Percentiles rank a stretch among this genome's conserved stretches.
These are phyloP conservation scores for Coffea humblotiana DNA, from an alignment of 305 asterid genomes.

Conservation along the genomic window DNA sequence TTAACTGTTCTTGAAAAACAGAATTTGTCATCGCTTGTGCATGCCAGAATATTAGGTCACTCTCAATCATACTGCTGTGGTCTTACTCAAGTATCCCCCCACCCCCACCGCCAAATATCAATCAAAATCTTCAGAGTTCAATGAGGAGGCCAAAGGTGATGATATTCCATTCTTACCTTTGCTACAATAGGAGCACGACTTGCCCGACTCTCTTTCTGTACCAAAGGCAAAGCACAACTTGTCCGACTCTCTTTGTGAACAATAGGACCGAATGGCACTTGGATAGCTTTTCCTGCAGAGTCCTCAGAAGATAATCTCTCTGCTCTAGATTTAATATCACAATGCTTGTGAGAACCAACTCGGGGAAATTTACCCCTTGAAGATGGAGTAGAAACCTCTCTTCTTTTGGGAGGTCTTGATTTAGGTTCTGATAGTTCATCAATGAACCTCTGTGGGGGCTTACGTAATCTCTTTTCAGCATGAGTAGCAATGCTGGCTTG, in stretches of 20 bases:
- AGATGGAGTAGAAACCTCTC: constrained; percentile 38
- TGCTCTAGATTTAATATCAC: constrained; percentile 38
- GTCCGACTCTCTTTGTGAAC: constrained; percentile 47
- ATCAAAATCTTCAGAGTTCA: neutral
- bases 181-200: constrained; percentile 34
- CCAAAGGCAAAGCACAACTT: constrained; percentile 17
- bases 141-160: neutral
- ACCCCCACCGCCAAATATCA: neutral
- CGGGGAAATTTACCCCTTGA: constrained; percentile 40
- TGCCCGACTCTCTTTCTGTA: constrained; percentile 13
- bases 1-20: neutral
- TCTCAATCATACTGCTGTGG: neutral
- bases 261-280: constrained; percentile 83
- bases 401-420: constrained; percentile 40
- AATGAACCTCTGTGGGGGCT: constrained; percentile 82
- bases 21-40: neutral
- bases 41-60: neutral
- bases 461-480: constrained; percentile 70
- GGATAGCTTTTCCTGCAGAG: constrained; percentile 61
- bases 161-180: constrained; percentile 21
- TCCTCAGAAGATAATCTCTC: constrained; percentile 49
- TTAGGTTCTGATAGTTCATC: constrained; percentile 64
- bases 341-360: constrained; percentile 48
- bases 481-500: constrained; percentile 27
- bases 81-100: neutral